Conservation (phyloP, 1,284 basidiomycete species). For the Quambalaria eucalypti region DNA sequence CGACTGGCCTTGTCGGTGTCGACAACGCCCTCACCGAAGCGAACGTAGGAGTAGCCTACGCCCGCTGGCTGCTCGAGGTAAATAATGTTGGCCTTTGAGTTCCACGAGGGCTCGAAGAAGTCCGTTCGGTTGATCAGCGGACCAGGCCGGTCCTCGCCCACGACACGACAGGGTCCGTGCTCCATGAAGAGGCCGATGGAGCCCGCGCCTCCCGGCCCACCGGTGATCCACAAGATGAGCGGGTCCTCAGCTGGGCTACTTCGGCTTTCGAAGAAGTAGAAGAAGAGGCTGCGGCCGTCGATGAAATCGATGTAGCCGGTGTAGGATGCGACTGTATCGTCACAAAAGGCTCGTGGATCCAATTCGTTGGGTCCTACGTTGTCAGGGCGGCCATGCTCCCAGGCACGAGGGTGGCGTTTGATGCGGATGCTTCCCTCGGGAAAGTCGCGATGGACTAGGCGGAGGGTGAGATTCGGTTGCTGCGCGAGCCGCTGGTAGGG, state of each 20-base stretch:
- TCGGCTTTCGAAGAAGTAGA: slow-evolving; percentile 75
- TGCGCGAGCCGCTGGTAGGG: too few relatives aligned
- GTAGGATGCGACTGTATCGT: slow-evolving; percentile 37
- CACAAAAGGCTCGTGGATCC: slow-evolving; percentile 34
- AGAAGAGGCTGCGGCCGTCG: slow-evolving; percentile 64
- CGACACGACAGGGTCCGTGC: slow-evolving; percentile 52
- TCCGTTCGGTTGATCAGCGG: slow-evolving; percentile 52
- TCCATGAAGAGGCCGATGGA: slow-evolving; percentile 59
- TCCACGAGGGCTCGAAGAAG: slow-evolving; percentile 62
- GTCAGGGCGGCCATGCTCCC: background rate
- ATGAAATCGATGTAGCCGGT: slow-evolving; percentile 55
- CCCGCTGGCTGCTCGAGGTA: slow-evolving; percentile 65
- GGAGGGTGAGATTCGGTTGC: too few relatives aligned
- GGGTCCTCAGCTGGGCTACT: slow-evolving; percentile 60
- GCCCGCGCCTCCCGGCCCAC: slow-evolving; percentile 46
- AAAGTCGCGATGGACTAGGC: slow-evolving; percentile 29
- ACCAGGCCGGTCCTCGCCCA: slow-evolving; percentile 13
- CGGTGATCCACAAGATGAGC: slow-evolving; percentile 48
- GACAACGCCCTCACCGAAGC: slow-evolving; percentile 54
- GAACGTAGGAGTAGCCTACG: slow-evolving; percentile 64
- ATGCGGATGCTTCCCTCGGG: slow-evolving; percentile 27
- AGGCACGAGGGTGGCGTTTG: slow-evolving; percentile 13
- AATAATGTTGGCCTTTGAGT: slow-evolving; percentile 60
- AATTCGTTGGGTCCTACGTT: background rate
- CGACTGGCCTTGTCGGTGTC: slow-evolving; percentile 43